Base-by-base conservation (phyloP, 1,139 yeast species). In the Saccharomyces hybrid region DNA sequence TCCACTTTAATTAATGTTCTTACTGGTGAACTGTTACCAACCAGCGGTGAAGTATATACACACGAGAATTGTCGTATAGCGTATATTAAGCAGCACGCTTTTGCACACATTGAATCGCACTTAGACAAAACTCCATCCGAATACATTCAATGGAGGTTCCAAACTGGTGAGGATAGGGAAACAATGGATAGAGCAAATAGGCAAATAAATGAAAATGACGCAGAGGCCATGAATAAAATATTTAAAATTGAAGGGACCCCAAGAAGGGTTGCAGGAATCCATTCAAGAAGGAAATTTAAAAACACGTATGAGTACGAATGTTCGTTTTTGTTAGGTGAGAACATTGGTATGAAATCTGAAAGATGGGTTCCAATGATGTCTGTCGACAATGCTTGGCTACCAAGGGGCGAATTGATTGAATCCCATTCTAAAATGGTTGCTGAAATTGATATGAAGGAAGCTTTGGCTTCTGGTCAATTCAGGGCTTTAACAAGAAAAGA, bases 131-230 rank as follows among this genome's bases (percentile, higher is more conserved):
- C 99, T 73, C 98, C 99, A 73, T 89, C 97, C 72, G 98, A 91
- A 82, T 91, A 91, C 81, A 91, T 91, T 69, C 99, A 91, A 83
- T 91, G 99, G 99, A 91, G 99, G 84, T 91, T 91, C 97, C 98
- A 91, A 82, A 91, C 98, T 74, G 99, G 99, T 89, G 99, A 91
- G 82, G 99, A 91, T 79, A 88, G 98, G 81, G 99, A 91, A 83
- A 91, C 98, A 78, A 91, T 91, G 97, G 98, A 91, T 82, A 88
- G 97, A 83, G 99, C 98, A 75, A 89, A 95, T 76, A 89, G 99
- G 83, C 93, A 86, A 78, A 88, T 91, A 75, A 89, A 87, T 74
- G 98, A 91, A 80, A 80, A 81, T 70, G 99, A 91, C 79, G 97
- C 90, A 81, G 83, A 84, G 77, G 88, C 93, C 74, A 91, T 93